phyloP scores from a whole-genome alignment of 495 filamentous ascomycete species.

The Neurospora sp. region DNA sequence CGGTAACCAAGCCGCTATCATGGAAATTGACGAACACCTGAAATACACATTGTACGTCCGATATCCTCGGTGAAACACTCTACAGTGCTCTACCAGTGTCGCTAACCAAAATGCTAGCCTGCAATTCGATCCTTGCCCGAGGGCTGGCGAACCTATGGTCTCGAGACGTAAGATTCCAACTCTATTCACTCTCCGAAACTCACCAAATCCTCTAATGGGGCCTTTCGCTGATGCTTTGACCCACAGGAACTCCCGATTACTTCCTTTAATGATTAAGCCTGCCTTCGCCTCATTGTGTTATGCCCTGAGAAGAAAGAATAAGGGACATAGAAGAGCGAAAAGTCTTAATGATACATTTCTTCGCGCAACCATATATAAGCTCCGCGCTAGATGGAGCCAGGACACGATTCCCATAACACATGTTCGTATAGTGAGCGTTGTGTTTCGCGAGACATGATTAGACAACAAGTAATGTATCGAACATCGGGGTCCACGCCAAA shows the following conservation, averaged over 20 bases:
- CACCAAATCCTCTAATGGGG: background rate
- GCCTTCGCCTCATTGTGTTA: slow-evolving; percentile 1
- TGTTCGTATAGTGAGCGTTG: background rate
- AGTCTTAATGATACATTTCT: background rate
- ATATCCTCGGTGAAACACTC: background rate
- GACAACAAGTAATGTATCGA: background rate
- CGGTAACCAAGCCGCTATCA: slow-evolving; percentile 97
- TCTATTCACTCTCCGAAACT: background rate
- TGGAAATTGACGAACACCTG: slow-evolving; percentile 99
- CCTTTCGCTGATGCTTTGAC: background rate
- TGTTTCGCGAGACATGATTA: background rate
- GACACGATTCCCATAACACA: background rate
- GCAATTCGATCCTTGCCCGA: slow-evolving; percentile 97
- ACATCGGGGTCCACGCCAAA: background rate
- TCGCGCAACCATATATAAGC: background rate
- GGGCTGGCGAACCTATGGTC: slow-evolving; percentile 97
- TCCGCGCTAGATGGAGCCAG: background rate
- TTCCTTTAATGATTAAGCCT: slow-evolving; percentile 12
- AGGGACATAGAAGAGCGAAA: background rate
- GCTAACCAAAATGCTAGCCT: slow-evolving; percentile 48
- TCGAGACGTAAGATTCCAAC: slow-evolving; percentile 58
- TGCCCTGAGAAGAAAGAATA: background rate
- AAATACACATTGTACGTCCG: slow-evolving; percentile 98
- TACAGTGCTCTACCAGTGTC: background rate
- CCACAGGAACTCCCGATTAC: slow-evolving; percentile 16